Evolutionary conservation across 106 monocot species (phyloP), one percentile per base, ranked within the genome.

Genomic region (Dioscorea alata): DNA sequence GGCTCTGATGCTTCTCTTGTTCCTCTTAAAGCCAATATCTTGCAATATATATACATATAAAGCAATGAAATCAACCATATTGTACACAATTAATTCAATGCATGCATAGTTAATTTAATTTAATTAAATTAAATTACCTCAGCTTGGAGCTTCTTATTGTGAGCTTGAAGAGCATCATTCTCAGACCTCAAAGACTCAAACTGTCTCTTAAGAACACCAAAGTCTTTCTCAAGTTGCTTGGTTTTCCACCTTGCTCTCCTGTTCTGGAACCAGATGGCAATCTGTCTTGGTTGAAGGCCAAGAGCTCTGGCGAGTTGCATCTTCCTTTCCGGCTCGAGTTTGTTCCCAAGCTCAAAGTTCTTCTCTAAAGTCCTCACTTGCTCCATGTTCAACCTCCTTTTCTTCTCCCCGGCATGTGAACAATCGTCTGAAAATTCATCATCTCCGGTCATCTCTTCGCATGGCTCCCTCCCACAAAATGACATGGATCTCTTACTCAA

Each of bases 201-300:
- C 73, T 90, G 93, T 50, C 76, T 69, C 78, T 84, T 94, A 62
- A 94, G 84, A 57, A 76, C 73, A 52, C 90, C 90, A 48, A 84
- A 94, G 22, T 94, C 93, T 73, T 78, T 94, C 82, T 94, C 93
- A 61, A 94, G 31, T 34, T 89, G 81, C 73, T 94, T 94, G 0
- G 93, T 90, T 82, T 94, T 94, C 89, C 93, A 94, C 80, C 93
- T 81, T 10, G 93, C 93, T 53, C 93, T 74, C 59, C 93, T 64
- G 71, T 94, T 94, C 73, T 94, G 93, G 68, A 94, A 94, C 93
- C 93, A 90, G 31, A 94, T 90, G 5, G 93, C 93, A n/a, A 94
- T 73, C 75, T 94, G 93, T 59, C 93, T 71, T 1, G 93, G 93
- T 71, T 86, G 89, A 42, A 94, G 70, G 13, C 93, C 86, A 24